Evolutionary conservation across 805 yeast species (phyloP), one percentile per base, ranked within the genome.

Genomic region (Candida caryicola): DNA sequence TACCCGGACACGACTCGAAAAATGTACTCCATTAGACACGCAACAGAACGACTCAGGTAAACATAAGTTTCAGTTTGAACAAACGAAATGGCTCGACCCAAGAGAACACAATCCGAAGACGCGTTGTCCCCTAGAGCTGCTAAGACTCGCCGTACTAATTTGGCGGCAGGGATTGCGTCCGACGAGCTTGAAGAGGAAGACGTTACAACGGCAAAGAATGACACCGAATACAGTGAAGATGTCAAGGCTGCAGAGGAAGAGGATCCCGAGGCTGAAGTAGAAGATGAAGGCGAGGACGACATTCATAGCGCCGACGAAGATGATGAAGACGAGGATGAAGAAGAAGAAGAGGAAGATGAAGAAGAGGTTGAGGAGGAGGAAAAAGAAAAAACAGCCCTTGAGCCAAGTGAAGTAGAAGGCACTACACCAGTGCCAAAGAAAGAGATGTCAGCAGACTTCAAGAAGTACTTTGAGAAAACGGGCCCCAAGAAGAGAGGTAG

Each of bases 281-380:
- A 37, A 26, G 41, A 33, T n/a, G 43, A 35, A 9, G 32, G 17
- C 16, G 40, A 33, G 2, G 44, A 30, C 12, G 41, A 37, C 5
- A n/a, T n/a, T n/a, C n/a, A n/a, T n/a, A n/a, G n/a, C n/a, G n/a
- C n/a, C n/a, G 44, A 34, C n/a, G 39, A 31, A 23, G 45, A 34
- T 10, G 41, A 28, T 4, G 34, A 29, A 6, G 33, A 39, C 9
- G 41, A 34, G n/a, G 40, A 37, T 12, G 57, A 42, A 5, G 51
- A 41, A 8, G 53, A 45, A 12, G 50, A 48, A 5, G 55, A 40
- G 40, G 39, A 49, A 44, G 55, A 49, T 6, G 54, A 45, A 9
- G 56, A 47, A 5, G 64, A 49, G 44, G 53, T 47, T 4, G 52
- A 43, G 4, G 53, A 47, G 5, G 63, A 54, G 31, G 69, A 50